Percentiles rank a stretch among this genome's conserved stretches.
Evolutionary conservation across 2,329 filamentous ascomycete species (phyloP).

Genomic region (Scorias spongiosa): DNA sequence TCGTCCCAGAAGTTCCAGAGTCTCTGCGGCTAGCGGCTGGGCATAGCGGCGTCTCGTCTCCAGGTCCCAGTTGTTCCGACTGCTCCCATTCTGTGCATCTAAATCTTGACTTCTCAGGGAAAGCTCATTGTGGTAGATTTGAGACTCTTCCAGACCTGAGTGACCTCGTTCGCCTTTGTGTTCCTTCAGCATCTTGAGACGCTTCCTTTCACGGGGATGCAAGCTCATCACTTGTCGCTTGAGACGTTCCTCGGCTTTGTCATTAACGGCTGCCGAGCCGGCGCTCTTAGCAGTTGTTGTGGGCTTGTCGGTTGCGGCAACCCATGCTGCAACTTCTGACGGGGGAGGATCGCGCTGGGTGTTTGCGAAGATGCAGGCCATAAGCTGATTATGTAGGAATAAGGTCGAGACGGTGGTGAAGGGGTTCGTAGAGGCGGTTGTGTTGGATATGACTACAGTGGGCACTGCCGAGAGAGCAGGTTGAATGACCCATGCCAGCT

Average conservation of each 20-base stretch:
- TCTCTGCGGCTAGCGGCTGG: conserved; percentile 44
- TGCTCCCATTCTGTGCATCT: conserved; percentile 7
- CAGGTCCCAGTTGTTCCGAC: conserved; percentile 41
- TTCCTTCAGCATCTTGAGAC: conserved; percentile 24
- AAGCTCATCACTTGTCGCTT: conserved; percentile 51
- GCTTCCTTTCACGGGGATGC: conserved; percentile 42
- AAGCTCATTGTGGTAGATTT: conserved; percentile 15
- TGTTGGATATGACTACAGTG: conserved; percentile 15
- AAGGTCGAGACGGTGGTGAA: conserved; percentile 10
- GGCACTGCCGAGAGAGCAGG: conserved; percentile 39
- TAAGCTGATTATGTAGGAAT: conserved; percentile 47
- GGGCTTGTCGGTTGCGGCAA: conserved; percentile 57
- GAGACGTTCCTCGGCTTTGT: conserved; percentile 46
- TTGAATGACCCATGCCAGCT: conserved; percentile 41
- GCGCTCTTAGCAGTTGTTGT: conserved; percentile 48
- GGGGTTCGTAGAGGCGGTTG: conserved; percentile 4
- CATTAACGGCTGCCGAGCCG: conserved; percentile 27
- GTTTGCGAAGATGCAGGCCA: conserved; percentile 45
- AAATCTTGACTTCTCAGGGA: conserved; percentile 10
- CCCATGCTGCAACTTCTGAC: conserved; percentile 45
- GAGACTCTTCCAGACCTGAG: conserved; percentile 9
- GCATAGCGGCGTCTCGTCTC: conserved; percentile 51
- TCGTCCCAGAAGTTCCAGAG: conserved; percentile 46
- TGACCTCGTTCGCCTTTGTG: conserved; percentile 5
- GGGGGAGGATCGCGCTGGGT: conserved; percentile 44